Evolutionary conservation across 345 rosid species (phyloP).

Genomic region (Acer negundo): DNA sequence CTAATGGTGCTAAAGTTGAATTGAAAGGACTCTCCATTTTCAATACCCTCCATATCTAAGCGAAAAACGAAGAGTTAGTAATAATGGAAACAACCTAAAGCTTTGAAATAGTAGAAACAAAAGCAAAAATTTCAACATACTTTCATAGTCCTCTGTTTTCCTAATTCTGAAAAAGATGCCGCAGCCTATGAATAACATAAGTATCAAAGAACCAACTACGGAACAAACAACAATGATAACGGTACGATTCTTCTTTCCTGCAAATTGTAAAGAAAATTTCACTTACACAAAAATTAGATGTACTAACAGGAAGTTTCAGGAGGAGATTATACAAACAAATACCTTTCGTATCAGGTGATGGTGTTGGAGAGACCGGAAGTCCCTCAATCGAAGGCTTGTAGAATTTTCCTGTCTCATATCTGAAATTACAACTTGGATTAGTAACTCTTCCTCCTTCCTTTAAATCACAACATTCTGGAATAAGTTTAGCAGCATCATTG

Average conservation of each 20-base stretch:
- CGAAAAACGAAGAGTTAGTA: background rate
- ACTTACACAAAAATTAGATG: background rate
- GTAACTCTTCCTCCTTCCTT: slow-evolving; percentile 8
- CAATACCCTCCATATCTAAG: slow-evolving; percentile 7
- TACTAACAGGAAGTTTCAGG: background rate
- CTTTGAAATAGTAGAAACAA: background rate
- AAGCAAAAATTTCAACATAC: slow-evolving; percentile 17
- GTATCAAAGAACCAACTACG: background rate
- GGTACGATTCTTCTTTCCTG: slow-evolving; percentile 21
- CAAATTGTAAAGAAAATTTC: background rate
- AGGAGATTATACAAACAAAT: background rate
- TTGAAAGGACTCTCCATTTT: slow-evolving; percentile 21
- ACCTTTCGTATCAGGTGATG: no score
- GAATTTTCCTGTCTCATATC: slow-evolving; percentile 8
- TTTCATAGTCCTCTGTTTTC: slow-evolving; percentile 4
- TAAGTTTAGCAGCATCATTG: background rate
- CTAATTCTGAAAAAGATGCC: slow-evolving; percentile 14
- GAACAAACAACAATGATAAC: slow-evolving; percentile 20
- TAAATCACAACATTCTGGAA: slow-evolving; percentile 9
- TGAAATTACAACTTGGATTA: slow-evolving; percentile 12
- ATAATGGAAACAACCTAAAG: background rate
- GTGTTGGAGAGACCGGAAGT: background rate
- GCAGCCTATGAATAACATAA: slow-evolving; percentile 11
- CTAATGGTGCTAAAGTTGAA: slow-evolving; percentile 23
- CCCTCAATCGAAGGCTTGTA: slow-evolving; percentile 4